phyloP scores from a whole-genome alignment of 306 rosid species.

The Benincasa hispida region DNA sequence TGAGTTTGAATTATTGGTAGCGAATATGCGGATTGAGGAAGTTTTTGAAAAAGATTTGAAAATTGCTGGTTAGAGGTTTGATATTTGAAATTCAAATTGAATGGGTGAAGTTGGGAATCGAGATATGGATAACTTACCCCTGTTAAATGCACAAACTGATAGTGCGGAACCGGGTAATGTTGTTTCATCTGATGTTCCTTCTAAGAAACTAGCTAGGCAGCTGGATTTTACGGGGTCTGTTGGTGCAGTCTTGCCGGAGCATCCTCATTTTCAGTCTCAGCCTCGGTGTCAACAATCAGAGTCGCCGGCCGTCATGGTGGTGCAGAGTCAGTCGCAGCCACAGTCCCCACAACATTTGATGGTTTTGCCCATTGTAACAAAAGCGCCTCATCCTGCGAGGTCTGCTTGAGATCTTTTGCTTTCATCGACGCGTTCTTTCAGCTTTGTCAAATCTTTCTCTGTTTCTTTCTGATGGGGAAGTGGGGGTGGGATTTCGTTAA shows the following conservation, averaged over 20 bases:
- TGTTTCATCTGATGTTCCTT: neutral
- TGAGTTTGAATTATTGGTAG: neutral
- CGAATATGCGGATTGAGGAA: neutral
- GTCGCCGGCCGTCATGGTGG: neutral
- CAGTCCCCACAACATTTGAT: neutral
- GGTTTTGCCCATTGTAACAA: neutral
- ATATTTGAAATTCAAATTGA: neutral
- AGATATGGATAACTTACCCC: neutral
- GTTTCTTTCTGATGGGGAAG: neutral
- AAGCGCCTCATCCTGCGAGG: slow-evolving; percentile 4
- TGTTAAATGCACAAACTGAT: neutral
- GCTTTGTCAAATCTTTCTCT: neutral
- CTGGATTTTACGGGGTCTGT: slow-evolving; percentile 3
- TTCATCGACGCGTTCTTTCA: neutral
- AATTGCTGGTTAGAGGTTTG: neutral
- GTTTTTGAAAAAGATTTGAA: neutral
- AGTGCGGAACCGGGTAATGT: neutral
- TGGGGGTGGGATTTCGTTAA: neutral
- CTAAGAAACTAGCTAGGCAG: slow-evolving; percentile 10
- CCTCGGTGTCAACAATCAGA: neutral
- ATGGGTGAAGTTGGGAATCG: slow-evolving; percentile 8
- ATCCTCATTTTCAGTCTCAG: slow-evolving; percentile 5
- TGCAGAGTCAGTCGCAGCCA: slow-evolving; percentile 2
- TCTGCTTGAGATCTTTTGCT: neutral
- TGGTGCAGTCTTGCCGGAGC: slow-evolving; percentile 2